Base-by-base conservation (phyloP, 805 yeast species). In the Zygosaccharomyces pseudorouxii region DNA sequence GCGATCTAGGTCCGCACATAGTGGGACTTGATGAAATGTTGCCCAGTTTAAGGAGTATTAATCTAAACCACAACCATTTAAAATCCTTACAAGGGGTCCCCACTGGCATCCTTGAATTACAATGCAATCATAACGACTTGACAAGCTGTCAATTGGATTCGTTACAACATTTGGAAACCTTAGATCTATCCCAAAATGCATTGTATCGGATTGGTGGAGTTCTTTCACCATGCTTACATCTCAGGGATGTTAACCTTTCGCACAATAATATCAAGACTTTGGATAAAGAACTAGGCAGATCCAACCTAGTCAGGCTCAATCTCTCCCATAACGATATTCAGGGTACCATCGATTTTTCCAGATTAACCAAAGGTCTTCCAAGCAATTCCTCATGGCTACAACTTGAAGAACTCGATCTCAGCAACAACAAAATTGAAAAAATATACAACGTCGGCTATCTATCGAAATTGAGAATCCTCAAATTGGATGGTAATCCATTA, bases 281-380 rank as follows among this genome's bases (percentile, higher is more conserved):
- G 10, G 52, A 51, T 27, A 60, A 58, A 6, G 45, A 59, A 9
- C 44, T 53, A 14, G 56, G 59, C 1, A 22, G 39, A 5, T 54
- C 60, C 14, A 44, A 50, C 14, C 39, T 58, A 7, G 45, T 57
- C 11, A 48, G 53, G 16, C 42, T 64, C 28, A 43, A 59, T 37
- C 46, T 63, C 4, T 44, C 58, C 1, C 35, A 57, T 38, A 64
- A 64, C 52, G 45, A 48, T 3, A 46, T 64, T 20, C 40, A 36
- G 14, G 67, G 67, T 1, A 42, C 48, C 9, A 43, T 64, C 7
- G 62, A 64, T 48, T 62, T 63, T 43, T 54, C 51, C n/a, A 54
- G 52, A 19, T 19, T 62, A 12, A 45, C 53, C 20, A 40, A 47
- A 14, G 43, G 47, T 10, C 40, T 23, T 23, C 40, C 45, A 14